Evolutionary conservation across 2,329 filamentous ascomycete species (phyloP).

Genomic region (Sphaerulina vaccinii): DNA sequence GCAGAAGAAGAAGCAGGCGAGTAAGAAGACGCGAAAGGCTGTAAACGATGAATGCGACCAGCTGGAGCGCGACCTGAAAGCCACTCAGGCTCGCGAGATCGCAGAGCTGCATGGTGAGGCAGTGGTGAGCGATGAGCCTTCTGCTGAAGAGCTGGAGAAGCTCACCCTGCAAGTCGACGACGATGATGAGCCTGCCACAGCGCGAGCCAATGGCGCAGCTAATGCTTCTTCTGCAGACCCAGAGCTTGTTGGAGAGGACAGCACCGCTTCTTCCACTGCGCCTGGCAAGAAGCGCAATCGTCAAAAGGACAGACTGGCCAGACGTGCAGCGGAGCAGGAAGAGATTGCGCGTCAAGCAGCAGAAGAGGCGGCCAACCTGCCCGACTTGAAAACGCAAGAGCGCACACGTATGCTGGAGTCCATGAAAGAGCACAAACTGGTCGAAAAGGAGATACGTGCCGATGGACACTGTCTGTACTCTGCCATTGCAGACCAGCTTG

Average conservation of each 20-base stretch:
- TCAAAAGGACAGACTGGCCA: conserved; percentile 85
- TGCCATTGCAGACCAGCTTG: conserved; percentile 81
- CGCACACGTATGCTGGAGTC: conserved; percentile 66
- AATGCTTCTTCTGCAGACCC: neutral
- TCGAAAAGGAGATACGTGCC: conserved; percentile 76
- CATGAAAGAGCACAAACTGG: conserved; percentile 63
- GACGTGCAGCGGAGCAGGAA: conserved; percentile 81
- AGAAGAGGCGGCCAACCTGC: conserved; percentile 71
- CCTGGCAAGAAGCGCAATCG: conserved; percentile 74
- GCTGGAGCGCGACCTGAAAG: conserved; percentile 56
- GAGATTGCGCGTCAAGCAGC: conserved; percentile 66
- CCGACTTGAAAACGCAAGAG: conserved; percentile 70
- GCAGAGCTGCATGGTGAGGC: conserved; percentile 44
- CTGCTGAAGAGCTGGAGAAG: conserved; percentile 24
- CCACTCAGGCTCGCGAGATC: conserved; percentile 54
- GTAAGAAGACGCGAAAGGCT: conserved; percentile 68
- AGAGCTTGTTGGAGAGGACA: neutral
- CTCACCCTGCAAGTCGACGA: conserved; percentile 25
- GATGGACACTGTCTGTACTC: conserved; percentile 96
- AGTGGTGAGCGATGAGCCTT: conserved; percentile 13
- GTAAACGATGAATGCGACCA: conserved; percentile 63
- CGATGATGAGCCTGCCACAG: conserved; percentile 2
- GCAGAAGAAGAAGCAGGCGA: conserved; percentile 95
- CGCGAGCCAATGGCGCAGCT: too few relatives aligned
- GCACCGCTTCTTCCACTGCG: conserved; percentile 27